Percentiles rank a stretch among this genome's conserved stretches.
Evolutionary conservation across 2,329 filamentous ascomycete genomes (phyloP).

Genomic region (Herpomyces periplanetae): DNA sequence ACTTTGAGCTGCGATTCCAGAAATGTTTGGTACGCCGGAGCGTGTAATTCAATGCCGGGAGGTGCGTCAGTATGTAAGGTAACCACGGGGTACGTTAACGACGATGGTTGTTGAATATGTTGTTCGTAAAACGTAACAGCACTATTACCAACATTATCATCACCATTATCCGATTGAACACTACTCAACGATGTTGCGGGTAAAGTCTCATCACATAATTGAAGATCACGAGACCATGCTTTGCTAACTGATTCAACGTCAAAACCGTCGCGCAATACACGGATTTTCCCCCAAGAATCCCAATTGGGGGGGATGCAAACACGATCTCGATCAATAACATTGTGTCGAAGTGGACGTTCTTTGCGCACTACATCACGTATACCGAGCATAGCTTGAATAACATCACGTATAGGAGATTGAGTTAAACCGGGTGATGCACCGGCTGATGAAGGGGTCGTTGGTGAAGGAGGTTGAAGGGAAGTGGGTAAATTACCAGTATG

Average conservation of each 20-base stretch:
- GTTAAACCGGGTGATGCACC: conserved; percentile 41
- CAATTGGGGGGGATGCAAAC: conserved; percentile 81
- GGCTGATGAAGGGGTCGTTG: conserved; percentile 32
- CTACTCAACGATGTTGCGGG: too few species aligned
- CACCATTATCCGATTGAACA: too few species aligned
- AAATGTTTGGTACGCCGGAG: too few species aligned
- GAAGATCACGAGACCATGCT: conserved; percentile 52
- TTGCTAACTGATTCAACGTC: conserved; percentile 54
- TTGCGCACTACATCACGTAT: conserved; percentile 28
- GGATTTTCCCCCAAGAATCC: conserved; percentile 94
- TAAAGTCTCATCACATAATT: too few species aligned
- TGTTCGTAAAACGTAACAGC: too few species aligned
- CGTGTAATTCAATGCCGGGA: too few species aligned
- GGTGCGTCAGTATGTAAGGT: too few species aligned
- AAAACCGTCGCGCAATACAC: conserved; percentile 59
- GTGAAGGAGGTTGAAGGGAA: conserved; percentile 40
- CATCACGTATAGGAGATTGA: conserved; percentile 51
- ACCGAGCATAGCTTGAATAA: conserved; percentile 44
- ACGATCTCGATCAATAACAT: conserved; percentile 72
- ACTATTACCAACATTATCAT: too few species aligned
- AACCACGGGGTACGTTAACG: too few species aligned
- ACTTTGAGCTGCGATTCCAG: too few species aligned
- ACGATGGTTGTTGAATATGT: too few species aligned
- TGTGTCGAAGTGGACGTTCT: conserved; percentile 14
- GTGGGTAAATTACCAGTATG: conserved; percentile 6